Percentiles rank a stretch among this genome's conserved stretches.
Evolutionary conservation across 139 green algal genomes (phyloP).

Genomic region (Bryopsis sp.): DNA sequence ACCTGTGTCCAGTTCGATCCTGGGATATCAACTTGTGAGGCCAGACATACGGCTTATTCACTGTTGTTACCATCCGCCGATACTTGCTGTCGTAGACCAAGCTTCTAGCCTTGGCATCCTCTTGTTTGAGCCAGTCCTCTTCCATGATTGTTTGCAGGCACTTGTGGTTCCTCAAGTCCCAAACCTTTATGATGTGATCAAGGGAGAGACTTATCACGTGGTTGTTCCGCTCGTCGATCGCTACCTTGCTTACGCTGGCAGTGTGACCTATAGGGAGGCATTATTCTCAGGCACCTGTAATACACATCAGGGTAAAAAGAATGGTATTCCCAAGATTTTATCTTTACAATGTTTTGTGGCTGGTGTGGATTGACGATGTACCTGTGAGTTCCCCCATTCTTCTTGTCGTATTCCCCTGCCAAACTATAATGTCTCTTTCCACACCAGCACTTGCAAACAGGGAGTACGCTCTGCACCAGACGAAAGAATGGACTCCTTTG

Average conservation of each 20-base stretch:
- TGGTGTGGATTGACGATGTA: constrained; percentile 21
- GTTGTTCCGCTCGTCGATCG: constrained; percentile 55
- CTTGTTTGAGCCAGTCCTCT: constrained; percentile 50
- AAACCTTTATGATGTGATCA: constrained; percentile 67
- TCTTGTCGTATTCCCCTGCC: constrained; percentile 36
- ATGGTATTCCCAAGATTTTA: constrained; percentile 14
- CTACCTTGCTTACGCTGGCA: constrained; percentile 47
- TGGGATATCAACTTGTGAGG: constrained; percentile 45
- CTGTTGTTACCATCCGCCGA: constrained; percentile 47
- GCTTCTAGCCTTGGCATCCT: constrained; percentile 42
- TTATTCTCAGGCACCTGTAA: neutral
- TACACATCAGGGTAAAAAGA: neutral
- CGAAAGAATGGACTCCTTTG: constrained; percentile 61
- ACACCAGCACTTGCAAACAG: constrained; percentile 61
- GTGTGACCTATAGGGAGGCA: constrained; percentile 53
- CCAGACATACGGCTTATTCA: constrained; percentile 48
- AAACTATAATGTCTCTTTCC: constrained; percentile 69
- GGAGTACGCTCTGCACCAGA: constrained; percentile 65
- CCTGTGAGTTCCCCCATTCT: constrained; percentile 20
- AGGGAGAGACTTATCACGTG: constrained; percentile 57
- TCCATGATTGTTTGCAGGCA: constrained; percentile 64
- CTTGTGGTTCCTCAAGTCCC: constrained; percentile 70
- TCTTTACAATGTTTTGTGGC: no score
- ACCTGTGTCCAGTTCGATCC: constrained; percentile 12
- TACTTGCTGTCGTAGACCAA: constrained; percentile 49